Evolutionary conservation across 345 rosid species (phyloP).

Genomic region (Schrenkiella parvula): DNA sequence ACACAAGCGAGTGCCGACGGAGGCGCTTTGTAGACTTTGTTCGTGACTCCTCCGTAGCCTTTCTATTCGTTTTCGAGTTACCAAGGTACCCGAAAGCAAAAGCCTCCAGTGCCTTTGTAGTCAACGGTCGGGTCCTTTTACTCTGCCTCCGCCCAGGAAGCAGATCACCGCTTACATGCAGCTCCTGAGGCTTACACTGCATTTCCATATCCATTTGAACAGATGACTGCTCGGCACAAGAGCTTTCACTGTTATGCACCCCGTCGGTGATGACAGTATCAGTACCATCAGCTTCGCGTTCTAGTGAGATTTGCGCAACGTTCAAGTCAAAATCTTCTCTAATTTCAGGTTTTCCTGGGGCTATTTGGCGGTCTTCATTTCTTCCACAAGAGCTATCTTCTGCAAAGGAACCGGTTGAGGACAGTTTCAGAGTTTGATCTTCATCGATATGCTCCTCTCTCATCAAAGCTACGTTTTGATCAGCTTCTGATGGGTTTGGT

Average conservation of each 20-base stretch:
- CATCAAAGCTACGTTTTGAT: constrained; percentile 27
- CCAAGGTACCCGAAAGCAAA: constrained; percentile 49
- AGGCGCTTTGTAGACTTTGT: constrained; percentile 38
- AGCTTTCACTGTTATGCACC: constrained; percentile 33
- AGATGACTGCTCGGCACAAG: constrained; percentile 29
- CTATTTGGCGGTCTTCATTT: constrained; percentile 34
- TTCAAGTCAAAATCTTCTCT: constrained; percentile 50
- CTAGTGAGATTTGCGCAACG: constrained; percentile 42
- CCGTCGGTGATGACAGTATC: constrained; percentile 22
- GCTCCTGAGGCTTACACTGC: constrained; percentile 19
- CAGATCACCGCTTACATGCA: constrained; percentile 16
- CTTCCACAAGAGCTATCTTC: constrained; percentile 35
- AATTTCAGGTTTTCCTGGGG: constrained; percentile 26
- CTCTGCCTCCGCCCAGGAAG: constrained; percentile 44
- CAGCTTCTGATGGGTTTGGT: constrained; percentile 34
- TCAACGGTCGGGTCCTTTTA: constrained; percentile 50
- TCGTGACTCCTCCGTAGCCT: constrained; percentile 34
- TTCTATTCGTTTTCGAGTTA: constrained; percentile 46
- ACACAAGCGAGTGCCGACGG: constrained; percentile 27
- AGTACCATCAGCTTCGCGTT: constrained; percentile 28
- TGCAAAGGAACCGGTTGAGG: constrained; percentile 39
- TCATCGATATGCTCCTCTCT: constrained; percentile 26
- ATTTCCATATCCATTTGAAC: constrained; percentile 29
- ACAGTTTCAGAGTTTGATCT: constrained; percentile 34
- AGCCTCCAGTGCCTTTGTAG: constrained; percentile 61